These are phyloP conservation scores for Sungouiella thailandica DNA, from an alignment of 805 yeast genomes.

Conservation along the genomic window DNA sequence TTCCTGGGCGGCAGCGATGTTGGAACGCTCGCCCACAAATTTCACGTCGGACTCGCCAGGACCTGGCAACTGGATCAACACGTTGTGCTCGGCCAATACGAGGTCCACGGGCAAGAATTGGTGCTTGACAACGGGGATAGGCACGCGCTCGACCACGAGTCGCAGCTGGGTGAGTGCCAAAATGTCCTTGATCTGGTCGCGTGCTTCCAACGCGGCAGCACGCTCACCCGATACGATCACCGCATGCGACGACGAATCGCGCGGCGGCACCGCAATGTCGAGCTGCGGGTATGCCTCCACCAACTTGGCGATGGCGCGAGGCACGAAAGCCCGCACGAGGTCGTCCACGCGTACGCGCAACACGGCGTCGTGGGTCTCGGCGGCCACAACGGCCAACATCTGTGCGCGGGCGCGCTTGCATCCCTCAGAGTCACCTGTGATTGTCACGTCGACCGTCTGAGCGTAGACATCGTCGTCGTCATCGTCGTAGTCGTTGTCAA, in stretches of 20 bases:
- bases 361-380: constrained; percentile 59
- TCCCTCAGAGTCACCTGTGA: constrained; percentile 85
- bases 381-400: constrained; percentile 69
- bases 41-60: constrained; percentile 45
- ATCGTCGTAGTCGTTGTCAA: constrained; percentile 45
- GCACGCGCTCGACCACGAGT: constrained; percentile 49
- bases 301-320: constrained; percentile 22
- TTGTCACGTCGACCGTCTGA: constrained; percentile 52
- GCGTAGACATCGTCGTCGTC: constrained; percentile 60
- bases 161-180: constrained; percentile 41
- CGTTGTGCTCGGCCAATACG: constrained; percentile 50
- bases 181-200: constrained; percentile 42
- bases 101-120: constrained; percentile 57
- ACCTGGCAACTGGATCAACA: constrained; percentile 53
- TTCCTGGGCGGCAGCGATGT: constrained; percentile 57
- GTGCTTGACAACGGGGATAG: constrained; percentile 66
- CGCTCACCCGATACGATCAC: constrained; percentile 68
- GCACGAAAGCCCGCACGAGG: constrained; percentile 23
- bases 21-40: constrained; percentile 56
- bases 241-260: constrained; percentile 29
- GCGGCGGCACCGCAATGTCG: constrained; percentile 33
- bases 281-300: constrained; percentile 20
- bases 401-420: constrained; percentile 65
- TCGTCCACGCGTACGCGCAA: constrained; percentile 45
- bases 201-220: constrained; percentile 54